Percentiles rank a stretch among this genome's conserved stretches.
Evolutionary conservation across 306 rosid genomes (phyloP).

Genomic region (Prunus padus): DNA sequence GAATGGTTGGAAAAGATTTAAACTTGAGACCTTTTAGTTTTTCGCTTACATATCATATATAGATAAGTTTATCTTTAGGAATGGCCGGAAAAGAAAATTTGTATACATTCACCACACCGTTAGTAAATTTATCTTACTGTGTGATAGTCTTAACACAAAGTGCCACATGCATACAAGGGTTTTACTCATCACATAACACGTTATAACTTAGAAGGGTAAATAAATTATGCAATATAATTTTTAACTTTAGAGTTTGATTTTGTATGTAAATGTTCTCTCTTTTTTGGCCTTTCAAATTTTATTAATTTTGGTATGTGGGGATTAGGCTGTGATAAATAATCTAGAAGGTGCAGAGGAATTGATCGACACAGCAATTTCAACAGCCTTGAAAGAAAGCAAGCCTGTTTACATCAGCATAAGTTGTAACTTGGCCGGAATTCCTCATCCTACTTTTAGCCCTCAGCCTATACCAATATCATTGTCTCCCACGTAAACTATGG

Average conservation of each 20-base stretch:
- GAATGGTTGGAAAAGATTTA: no score
- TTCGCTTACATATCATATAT: no score
- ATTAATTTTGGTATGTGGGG: conserved; percentile 1
- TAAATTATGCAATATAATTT: background rate
- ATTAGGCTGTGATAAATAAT: conserved; percentile 71
- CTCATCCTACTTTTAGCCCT: conserved; percentile 81
- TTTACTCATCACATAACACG: no score
- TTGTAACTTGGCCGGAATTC: conserved; percentile 66
- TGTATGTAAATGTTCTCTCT: no score
- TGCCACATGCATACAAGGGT: no score
- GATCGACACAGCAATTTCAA: conserved; percentile 86
- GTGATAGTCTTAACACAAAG: no score
- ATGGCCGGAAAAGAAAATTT: no score
- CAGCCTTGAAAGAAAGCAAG: conserved; percentile 75
- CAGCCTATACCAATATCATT: conserved; percentile 67
- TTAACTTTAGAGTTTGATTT: background rate
- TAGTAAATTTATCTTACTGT: no score
- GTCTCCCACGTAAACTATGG: conserved; percentile 45
- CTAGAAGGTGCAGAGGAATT: conserved; percentile 80
- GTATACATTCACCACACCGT: no score
- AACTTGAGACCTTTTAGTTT: no score
- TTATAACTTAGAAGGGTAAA: no score
- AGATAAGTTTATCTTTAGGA: no score
- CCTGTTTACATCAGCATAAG: conserved; percentile 89
- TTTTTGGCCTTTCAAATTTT: background rate